Percentiles rank a stretch among this genome's conserved stretches.
phyloP scores from a whole-genome alignment of 768 basidiomycete species.

The Clathrus columnatus region DNA sequence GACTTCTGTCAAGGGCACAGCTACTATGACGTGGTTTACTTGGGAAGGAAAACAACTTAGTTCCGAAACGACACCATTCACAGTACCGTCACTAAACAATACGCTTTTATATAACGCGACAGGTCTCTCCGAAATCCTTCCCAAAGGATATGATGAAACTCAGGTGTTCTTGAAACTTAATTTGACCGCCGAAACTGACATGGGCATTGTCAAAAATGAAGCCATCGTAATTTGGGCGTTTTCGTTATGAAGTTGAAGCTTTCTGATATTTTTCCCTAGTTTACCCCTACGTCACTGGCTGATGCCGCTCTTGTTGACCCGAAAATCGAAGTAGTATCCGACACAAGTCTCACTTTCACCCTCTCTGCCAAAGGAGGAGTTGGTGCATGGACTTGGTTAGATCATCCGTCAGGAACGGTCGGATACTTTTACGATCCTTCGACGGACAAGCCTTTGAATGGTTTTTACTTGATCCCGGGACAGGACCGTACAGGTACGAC shows the following conservation, averaged over 20 bases:
- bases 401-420: slow-evolving; percentile 46
- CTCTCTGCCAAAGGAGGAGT: slow-evolving; percentile 47
- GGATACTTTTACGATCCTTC: slow-evolving; percentile 40
- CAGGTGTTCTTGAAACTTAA: slow-evolving; percentile 48
- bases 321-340: slow-evolving; percentile 28
- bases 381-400: slow-evolving; percentile 51
- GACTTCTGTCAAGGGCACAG: slow-evolving; percentile 37
- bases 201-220: slow-evolving; percentile 38
- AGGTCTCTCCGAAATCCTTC: slow-evolving; percentile 39
- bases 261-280: slow-evolving; percentile 25
- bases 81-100: slow-evolving; percentile 42
- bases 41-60: slow-evolving; percentile 38
- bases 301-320: slow-evolving; percentile 41
- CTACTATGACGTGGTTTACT: slow-evolving; percentile 50
- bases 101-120: slow-evolving; percentile 32
- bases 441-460: slow-evolving; percentile 37
- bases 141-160: slow-evolving; percentile 27
- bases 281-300: slow-evolving; percentile 43
- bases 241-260: neutral
- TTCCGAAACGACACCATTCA: slow-evolving; percentile 31
- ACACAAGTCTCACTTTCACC: slow-evolving; percentile 35
- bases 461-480: slow-evolving; percentile 48
- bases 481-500: slow-evolving; percentile 42
- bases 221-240: slow-evolving; percentile 30
- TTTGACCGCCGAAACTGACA: slow-evolving; percentile 35